A percentile compares a stretch with the other conserved stretches of the same genome.
These are phyloP conservation scores for Talaromyces sp. DNA, from an alignment of 2,329 filamentous ascomycete genomes.

Conservation along the genomic window DNA sequence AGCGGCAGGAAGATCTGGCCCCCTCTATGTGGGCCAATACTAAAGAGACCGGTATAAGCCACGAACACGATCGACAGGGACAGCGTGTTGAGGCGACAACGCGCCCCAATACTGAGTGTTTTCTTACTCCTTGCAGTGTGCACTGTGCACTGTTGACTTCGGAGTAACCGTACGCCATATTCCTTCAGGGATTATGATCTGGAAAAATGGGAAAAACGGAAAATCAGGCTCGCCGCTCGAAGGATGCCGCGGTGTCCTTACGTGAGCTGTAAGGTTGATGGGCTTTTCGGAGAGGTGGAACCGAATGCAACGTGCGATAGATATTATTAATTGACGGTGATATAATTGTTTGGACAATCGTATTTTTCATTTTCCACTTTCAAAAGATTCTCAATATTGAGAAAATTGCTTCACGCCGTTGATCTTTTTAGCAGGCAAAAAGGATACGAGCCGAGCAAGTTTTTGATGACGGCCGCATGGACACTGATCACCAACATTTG, in stretches of 20 bases:
- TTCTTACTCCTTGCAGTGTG: too few species aligned
- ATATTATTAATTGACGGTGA: neutral
- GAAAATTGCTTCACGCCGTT: neutral
- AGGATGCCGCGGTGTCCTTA: neutral
- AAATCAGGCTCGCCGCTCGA: neutral
- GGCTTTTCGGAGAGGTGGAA: neutral
- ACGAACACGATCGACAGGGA: constrained; percentile 1
- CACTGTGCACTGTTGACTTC: too few species aligned
- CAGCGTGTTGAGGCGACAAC: neutral
- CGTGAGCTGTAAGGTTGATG: neutral
- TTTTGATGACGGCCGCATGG: too few species aligned
- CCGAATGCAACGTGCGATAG: neutral
- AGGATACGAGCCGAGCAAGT: neutral
- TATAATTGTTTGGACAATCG: neutral
- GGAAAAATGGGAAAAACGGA: neutral
- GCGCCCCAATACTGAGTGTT: too few species aligned
- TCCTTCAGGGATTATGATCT: neutral
- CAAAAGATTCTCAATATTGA: neutral
- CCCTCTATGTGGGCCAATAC: neutral
- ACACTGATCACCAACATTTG: neutral
- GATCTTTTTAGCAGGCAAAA: too few species aligned
- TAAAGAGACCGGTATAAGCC: neutral
- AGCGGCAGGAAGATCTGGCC: neutral
- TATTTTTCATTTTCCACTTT: neutral
- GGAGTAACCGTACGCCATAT: neutral